phyloP scores from a whole-genome alignment of 2,329 filamentous ascomycete genomes.

The Chrysosporium keratinophilum region DNA sequence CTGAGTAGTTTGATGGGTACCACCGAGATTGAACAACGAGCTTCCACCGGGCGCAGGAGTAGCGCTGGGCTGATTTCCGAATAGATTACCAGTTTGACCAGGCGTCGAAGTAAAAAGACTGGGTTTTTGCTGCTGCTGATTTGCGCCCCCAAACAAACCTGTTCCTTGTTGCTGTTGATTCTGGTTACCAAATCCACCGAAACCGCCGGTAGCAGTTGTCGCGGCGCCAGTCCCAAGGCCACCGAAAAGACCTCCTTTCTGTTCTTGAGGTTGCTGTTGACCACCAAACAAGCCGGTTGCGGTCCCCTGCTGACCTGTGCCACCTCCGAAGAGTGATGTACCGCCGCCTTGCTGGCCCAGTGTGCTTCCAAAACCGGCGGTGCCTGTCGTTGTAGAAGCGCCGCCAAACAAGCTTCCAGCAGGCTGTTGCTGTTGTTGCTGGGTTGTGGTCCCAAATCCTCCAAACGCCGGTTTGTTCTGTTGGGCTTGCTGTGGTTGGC shows the following conservation, averaged over 20 bases:
- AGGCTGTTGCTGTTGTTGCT: slow-evolving; percentile 31
- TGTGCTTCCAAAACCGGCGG: slow-evolving; percentile 31
- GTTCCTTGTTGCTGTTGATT: slow-evolving; percentile 25
- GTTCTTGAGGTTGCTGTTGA: slow-evolving; percentile 30
- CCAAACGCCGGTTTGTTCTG: slow-evolving; percentile 33
- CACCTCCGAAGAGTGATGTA: slow-evolving; percentile 1
- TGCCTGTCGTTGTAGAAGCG: slow-evolving; percentile 21
- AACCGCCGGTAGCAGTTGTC: slow-evolving; percentile 8
- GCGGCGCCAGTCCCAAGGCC: slow-evolving; percentile 14
- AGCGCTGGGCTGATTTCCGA: slow-evolving; percentile 22
- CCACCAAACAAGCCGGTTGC: slow-evolving; percentile 36
- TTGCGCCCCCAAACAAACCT: slow-evolving; percentile 30
- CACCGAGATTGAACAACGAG: slow-evolving; percentile 13
- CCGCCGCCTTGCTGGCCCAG: slow-evolving; percentile 33
- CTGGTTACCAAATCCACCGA: slow-evolving; percentile 18
- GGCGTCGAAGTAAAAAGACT: slow-evolving; percentile 42
- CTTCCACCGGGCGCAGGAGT: slow-evolving; percentile 13
- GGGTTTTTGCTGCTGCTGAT: slow-evolving; percentile 31
- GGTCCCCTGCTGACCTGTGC: slow-evolving; percentile 28
- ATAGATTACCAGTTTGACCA: slow-evolving; percentile 22
- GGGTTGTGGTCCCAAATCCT: slow-evolving; percentile 29
- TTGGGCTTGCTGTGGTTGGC: slow-evolving; percentile 31
- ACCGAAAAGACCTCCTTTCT: slow-evolving; percentile 14
- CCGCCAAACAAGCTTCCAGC: slow-evolving; percentile 38
- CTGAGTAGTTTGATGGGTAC: slow-evolving; percentile 12